Base-by-base conservation (phyloP, 2,329 filamentous ascomycete genomes). In the Phialophora tarda region DNA sequence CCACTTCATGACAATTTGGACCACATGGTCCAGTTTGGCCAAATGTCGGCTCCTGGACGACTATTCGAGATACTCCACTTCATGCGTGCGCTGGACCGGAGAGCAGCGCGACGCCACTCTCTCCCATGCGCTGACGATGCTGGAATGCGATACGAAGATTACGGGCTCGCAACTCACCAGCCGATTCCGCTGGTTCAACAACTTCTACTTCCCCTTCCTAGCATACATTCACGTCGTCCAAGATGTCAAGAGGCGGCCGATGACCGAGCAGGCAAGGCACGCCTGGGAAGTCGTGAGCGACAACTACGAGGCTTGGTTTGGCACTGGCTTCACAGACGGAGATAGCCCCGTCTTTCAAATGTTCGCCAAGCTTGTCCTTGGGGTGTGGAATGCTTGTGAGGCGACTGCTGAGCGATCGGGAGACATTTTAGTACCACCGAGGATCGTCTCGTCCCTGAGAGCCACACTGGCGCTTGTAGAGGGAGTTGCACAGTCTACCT, bases 31-130 rank as follows among this genome's bases (percentile, higher is more conserved):
- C 0, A 76, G 79, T 4, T 63, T 89, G 2, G 82, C 85, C 0
- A 86, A 82, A 71, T 75, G 67, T 54, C 81, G 78, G 1, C 79
- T 89, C 0, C 64, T 87, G 58, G 82, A 86, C 57, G 76, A 83
- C 63, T 82, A 83, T 63, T 76, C 78, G 0, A 75, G 26, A 53
- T 71, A 73, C 28, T 67, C 74, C 0, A 70, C 68, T 1, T 63
- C 73, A 0, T 58, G 71, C 0, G 54, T 53, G 3, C 64, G 69
- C 0, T 74, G 75, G 28, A 76, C 75, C 0, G 77, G 78, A 0
- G 58, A 62, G 1, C 71, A 76, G 61, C 75, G 74, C 8, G 74
- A 79, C 51, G 59, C 66, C 0, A 76, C 76, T 1, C 65, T 80
- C 0, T 66, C 64, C 0, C 57, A 76, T 60, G 77, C 77, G 0